Base-by-base conservation (phyloP, 257 asterid species). In the Nicotiana knightiana region DNA sequence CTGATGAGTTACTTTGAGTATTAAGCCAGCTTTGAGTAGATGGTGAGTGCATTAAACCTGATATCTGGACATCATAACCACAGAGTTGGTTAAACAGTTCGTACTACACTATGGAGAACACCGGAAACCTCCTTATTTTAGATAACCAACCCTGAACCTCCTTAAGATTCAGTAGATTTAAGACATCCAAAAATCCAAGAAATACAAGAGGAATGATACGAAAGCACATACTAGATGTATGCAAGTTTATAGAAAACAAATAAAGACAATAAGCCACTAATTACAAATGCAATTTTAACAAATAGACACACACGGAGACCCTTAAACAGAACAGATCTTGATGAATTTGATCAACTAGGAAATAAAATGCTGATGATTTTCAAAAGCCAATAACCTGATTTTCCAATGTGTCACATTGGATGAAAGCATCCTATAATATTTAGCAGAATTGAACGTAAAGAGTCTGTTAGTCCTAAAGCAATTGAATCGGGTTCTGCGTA, bases 1-100 rank as follows among this genome's bases (percentile, higher is more conserved):
- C 97, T 32, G 98, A 94, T 54, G 99, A 91, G 90, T 94, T 92
- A 85, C 92, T 88, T 83, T 92, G 98, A 80, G 97, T 89, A 84
- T 93, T 95, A 84, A 91, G 93, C 99, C 99, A 94, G 85, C 65
- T 96, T 85, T 89, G 97, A 37, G 93, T 88, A 48, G 94, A 88
- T 9, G 99, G 88, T 66, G 94, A 82, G 84, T 89, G 98, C 94
- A 92, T 85, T 85, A 94, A 33, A 87, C 97, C 91, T 81, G 98
- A 87, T 83, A 92, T 91, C 99, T 96, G 98, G 90, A 83, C 39
- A 83, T 81, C 37, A 85, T 58, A 83, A 87, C 83, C 85, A 79
- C 86, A 86, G 58, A 84, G 18, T 82, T 46, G 55, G 88, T 89
- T 71, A 92, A 88, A 66, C 82, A 80, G 65, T 81, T 53, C 66